Base-by-base conservation (phyloP, 306 rosid genomes). In the Citrullus mucosospermus region DNA sequence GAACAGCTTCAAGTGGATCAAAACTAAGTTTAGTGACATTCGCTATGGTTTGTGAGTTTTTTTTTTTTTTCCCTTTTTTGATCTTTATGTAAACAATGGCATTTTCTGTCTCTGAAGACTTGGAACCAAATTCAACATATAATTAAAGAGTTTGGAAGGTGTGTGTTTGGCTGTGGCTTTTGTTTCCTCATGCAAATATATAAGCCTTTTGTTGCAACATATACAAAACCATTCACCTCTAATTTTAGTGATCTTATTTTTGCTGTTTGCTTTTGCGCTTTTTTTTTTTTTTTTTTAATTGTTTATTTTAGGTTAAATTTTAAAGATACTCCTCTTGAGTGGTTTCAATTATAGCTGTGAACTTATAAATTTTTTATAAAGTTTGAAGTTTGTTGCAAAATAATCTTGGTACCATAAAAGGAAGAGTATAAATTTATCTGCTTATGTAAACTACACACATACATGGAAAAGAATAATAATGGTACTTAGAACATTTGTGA, bases 1-100 rank as follows among this genome's bases (percentile, higher is more conserved):
- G 74, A 93, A 86, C 83, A 88, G 93, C 88, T 85, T 93, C 89
- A 91, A 90, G 84, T 93, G 98, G 98, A 91, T 93, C 92, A 91
- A 91, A 86, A 87, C 84, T 84, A 93, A 90, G 91, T 80, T 93
- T 82, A 84, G 81, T 13, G 94, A 93, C 79, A 69, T 80, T 56
- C 91, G 94, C 55, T 85, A 87, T 16, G 96, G 96, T 71, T 86
- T 84, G 77, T 90, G 88, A 89, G 20, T 48, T 54, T 8, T 11
- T 0, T 7, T 6, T 32, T 10, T 54, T 18, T 22, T 14, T 2
- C 3, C 2, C 1, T 8, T 50, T 72, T 48, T 48, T 22, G 28
- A 11, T 11, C 16, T 14, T 25, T 4, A 5, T 72, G 20, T 72
- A 72, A 50, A 72, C 60, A 25, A 20, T 46, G 58, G 6, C 2